Base-by-base conservation (phyloP, 441 rosid genomes). In the Mallotus japonicus region DNA sequence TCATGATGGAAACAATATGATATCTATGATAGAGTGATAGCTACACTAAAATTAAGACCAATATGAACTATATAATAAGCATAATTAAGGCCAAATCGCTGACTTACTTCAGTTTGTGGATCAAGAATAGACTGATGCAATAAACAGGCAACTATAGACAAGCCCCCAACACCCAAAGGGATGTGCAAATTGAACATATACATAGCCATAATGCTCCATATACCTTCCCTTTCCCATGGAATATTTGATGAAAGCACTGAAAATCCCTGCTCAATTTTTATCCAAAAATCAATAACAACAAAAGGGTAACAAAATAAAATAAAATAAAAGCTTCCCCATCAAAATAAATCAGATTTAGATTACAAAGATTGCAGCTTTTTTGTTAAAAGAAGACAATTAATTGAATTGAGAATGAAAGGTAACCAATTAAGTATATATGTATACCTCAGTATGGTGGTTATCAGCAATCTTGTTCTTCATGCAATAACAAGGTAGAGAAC, bases 121-220 rank as follows among this genome's bases (percentile, higher is more conserved):
- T 87, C 86, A 76, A 91, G 92, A 83, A 76, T 78, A 60, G 85
- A 81, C 28, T 70, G 86, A 55, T 71, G 87, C 87, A 90, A 76
- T 2, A 81, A 51, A 81, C 84, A 79, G 68, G 96, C 76, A 77
- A 84, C 90, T 62, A 85, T 76, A 46, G 98, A 90, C 65, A 90
- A 81, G 73, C 98, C 98, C 40, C 96, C 93, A 79, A 83, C 79
- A 74, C 97, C 89, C 77, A 90, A 83, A 83, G 97, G 96, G 66
- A 92, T 85, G 59, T 94, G 98, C 59, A 92, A 81, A 81, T 84
- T 86, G 85, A 90, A 85, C 87, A 94, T 80, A 79, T 92, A 94
- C 50, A 86, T 51, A 49, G 83, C 87, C 81, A 92, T 78, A 10
- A 90, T 92, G 83, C 86, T 88, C 98, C 97, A 94, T 63, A 74